These are phyloP conservation scores for Rachicladosporium sp. DNA, from an alignment of 2,329 filamentous ascomycete genomes.

Conservation along the genomic window DNA sequence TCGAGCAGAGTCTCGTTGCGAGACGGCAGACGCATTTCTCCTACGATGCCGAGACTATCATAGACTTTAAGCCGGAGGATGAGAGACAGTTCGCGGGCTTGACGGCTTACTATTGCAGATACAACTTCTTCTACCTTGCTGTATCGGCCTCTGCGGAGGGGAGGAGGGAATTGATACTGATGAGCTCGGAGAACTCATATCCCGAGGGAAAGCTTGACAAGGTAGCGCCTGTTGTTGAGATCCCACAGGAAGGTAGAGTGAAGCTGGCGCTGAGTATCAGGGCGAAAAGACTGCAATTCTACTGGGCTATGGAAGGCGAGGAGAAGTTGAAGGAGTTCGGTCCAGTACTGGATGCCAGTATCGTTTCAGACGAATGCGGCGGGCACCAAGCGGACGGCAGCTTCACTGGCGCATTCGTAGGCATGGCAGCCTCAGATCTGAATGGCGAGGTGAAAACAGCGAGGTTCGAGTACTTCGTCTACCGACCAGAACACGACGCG, in stretches of 20 bases:
- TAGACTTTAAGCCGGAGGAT: conserved; percentile 4
- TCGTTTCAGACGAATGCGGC: conserved; percentile 4
- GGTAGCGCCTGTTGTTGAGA: conserved; percentile 1
- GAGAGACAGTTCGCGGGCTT: conserved; percentile 5
- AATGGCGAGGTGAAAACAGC: conserved; percentile 3
- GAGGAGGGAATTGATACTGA: conserved; percentile 3
- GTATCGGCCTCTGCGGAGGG: conserved; percentile 4
- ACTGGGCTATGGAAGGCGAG: conserved; percentile 1
- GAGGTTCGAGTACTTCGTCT: conserved; percentile 5
- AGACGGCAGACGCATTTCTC: conserved; percentile 5
- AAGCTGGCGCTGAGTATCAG: conserved; percentile 5
- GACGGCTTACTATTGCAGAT: conserved; percentile 6
- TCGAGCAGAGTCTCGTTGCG: conserved; percentile 3
- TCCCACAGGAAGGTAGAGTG: conserved; percentile 4
- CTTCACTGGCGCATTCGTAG: conserved; percentile 5
- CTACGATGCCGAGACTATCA: conserved; percentile 5
- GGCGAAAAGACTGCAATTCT: conserved; percentile 2
- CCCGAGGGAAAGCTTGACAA: conserved; percentile 1
- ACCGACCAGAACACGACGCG: conserved; percentile 3
- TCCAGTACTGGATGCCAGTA: conserved; percentile 2
- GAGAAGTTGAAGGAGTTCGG: conserved; percentile 3
- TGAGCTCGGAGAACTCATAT: conserved; percentile 3
- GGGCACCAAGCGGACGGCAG: conserved; percentile 4
- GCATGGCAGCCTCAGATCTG: conserved; percentile 4
- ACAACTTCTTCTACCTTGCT: conserved; percentile 6